Evolutionary conservation across 768 basidiomycete genomes (phyloP).

Genomic region (Pleurotus cornucopiae): DNA sequence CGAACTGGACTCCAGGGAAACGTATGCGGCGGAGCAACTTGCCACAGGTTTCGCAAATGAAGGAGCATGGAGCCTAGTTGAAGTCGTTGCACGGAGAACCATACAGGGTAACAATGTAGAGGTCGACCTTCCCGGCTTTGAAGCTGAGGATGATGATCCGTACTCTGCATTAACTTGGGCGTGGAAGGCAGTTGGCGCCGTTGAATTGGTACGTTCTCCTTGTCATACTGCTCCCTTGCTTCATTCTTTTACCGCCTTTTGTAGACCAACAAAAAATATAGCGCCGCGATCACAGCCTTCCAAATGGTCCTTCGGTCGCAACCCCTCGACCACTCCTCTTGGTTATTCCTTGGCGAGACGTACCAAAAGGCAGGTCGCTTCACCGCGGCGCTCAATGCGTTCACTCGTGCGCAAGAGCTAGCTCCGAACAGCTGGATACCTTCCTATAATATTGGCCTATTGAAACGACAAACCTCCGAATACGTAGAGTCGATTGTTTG

Average conservation of each 20-base stretch:
- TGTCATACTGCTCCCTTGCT: constrained; percentile 7
- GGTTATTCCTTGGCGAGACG: constrained; percentile 90
- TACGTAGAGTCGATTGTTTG: constrained; percentile 70
- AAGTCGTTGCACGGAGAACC: constrained; percentile 87
- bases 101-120: constrained; percentile 59
- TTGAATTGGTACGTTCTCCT: constrained; percentile 68
- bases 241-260: background rate
- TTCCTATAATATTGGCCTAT: constrained; percentile 78
- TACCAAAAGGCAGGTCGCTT: constrained; percentile 87
- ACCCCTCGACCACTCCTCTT: constrained; percentile 72
- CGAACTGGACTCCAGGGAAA: constrained; percentile 89
- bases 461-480: constrained; percentile 72
- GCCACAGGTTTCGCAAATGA: constrained; percentile 91
- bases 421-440: constrained; percentile 80
- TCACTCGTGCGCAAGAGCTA: constrained; percentile 70
- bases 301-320: constrained; percentile 84
- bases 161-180: constrained; percentile 87
- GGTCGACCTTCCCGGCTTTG: constrained; percentile 20
- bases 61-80: constrained; percentile 92
- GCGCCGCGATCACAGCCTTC: constrained; percentile 74
- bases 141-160: constrained; percentile 72
- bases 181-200: constrained; percentile 93
- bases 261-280: constrained; percentile 66
- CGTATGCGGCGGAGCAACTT: constrained; percentile 76
- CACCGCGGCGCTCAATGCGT: constrained; percentile 84